These are phyloP conservation scores for Pogostemon cablin DNA, from an alignment of 257 asterid species.

Conservation along the genomic window DNA sequence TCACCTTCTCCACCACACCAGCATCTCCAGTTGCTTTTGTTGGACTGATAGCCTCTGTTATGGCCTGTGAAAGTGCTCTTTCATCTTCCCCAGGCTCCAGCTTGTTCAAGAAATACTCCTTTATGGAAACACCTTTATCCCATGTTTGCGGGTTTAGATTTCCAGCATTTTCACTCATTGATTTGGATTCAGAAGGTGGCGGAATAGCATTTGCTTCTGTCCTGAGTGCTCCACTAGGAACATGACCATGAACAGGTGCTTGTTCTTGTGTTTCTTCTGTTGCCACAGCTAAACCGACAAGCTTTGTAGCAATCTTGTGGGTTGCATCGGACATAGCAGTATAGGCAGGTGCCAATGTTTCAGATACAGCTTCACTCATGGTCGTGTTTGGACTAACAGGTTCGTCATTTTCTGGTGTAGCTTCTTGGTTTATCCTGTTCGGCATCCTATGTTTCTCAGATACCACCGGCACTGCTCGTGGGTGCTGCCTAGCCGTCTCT, in stretches of 20 bases:
- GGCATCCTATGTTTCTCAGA: constrained; percentile 57
- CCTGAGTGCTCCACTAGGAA: constrained; percentile 24
- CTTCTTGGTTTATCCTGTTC: constrained; percentile 28
- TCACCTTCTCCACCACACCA: constrained; percentile 76
- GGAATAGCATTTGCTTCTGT: background rate
- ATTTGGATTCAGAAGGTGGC: constrained; percentile 22
- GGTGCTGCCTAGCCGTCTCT: constrained; percentile 86
- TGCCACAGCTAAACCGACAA: constrained; percentile 47
- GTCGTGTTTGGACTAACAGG: constrained; percentile 41
- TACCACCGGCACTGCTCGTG: constrained; percentile 77
- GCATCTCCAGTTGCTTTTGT: constrained; percentile 43
- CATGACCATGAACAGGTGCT: background rate
- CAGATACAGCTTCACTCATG: constrained; percentile 46
- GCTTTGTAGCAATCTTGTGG: constrained; percentile 52
- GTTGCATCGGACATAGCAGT: constrained; percentile 65
- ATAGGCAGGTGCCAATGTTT: constrained; percentile 60
- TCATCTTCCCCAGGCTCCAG: constrained; percentile 95
- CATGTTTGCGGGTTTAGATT: constrained; percentile 49
- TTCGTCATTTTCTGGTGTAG: constrained; percentile 23
- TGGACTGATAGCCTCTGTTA: constrained; percentile 86
- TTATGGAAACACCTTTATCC: constrained; percentile 88
- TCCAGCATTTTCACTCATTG: constrained; percentile 32
- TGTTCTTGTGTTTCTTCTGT: constrained; percentile 32
- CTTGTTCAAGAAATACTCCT: constrained; percentile 78
- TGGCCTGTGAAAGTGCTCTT: constrained; percentile 82